Percentiles rank a stretch among this genome's conserved stretches.
phyloP scores from a whole-genome alignment of 179 eudicot species.

The Kewa caespitosa region DNA sequence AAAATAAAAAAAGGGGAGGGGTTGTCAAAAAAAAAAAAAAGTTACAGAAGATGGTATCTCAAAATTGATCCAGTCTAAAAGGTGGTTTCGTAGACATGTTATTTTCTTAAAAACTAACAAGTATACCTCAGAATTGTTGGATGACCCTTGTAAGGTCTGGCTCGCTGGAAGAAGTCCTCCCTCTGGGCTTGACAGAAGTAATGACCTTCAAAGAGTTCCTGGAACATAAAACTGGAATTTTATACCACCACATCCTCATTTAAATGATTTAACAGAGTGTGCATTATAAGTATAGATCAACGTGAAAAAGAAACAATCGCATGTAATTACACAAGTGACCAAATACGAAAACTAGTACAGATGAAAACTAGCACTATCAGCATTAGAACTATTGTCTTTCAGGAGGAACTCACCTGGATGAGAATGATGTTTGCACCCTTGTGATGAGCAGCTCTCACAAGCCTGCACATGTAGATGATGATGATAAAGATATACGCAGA shows the following conservation, averaged over 20 bases:
- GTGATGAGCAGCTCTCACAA: conserved; percentile 90
- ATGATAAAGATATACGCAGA: background rate
- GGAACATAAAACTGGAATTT: conserved; percentile 13
- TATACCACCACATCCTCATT: background rate
- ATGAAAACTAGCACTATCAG: background rate
- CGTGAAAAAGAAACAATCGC: background rate
- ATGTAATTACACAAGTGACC: background rate
- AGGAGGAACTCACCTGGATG: conserved; percentile 59
- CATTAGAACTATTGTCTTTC: background rate
- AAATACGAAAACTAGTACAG: background rate
- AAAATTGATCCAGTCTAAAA: no score
- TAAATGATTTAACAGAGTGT: background rate
- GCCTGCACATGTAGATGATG: conserved; percentile 42
- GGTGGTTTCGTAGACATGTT: background rate
- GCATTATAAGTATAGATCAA: background rate
- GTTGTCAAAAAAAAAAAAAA: no score
- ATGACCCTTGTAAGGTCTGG: conserved; percentile 83
- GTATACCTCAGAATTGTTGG: conserved; percentile 75
- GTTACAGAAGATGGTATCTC: no score
- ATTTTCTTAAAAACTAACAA: background rate
- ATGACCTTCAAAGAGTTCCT: conserved; percentile 97
- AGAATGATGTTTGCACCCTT: conserved; percentile 96
- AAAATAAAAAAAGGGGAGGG: no score
- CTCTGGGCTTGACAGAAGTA: conserved; percentile 99
- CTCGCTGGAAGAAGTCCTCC: conserved; percentile 81